phyloP scores from a whole-genome alignment of 495 filamentous ascomycete species.

The Oleoguttula mirabilis region DNA sequence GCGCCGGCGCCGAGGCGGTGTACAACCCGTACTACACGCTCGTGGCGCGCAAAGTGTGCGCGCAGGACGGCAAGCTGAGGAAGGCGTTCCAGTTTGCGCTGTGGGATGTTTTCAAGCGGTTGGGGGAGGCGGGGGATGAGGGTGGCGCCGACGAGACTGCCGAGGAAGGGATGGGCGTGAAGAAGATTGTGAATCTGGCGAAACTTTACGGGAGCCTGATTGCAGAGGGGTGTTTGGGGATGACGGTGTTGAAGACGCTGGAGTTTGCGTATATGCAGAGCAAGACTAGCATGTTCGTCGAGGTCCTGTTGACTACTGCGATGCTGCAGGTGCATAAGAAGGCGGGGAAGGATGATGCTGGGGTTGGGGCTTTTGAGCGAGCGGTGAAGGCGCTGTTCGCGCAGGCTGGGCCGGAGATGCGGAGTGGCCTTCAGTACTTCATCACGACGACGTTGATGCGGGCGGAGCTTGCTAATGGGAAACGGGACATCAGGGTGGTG shows the following conservation, averaged over 20 bases:
- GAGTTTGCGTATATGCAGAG: conserved; percentile 9
- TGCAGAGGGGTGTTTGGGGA: conserved; percentile 47
- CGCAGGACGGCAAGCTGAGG: conserved; percentile 29
- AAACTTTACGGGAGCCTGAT: conserved; percentile 72
- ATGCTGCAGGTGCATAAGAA: conserved; percentile 15
- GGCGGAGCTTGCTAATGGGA: neutral
- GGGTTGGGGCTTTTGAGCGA: no score
- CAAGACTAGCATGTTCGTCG: conserved; percentile 3
- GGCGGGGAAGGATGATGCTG: no score
- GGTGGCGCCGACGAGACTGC: conserved; percentile 28
- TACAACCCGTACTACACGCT: conserved; percentile 94
- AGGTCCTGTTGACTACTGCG: conserved; percentile 8
- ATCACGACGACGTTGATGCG: neutral
- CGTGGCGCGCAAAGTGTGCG: conserved; percentile 62
- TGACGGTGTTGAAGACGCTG: conserved; percentile 50
- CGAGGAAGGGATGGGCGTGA: conserved; percentile 39
- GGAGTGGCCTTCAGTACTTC: neutral
- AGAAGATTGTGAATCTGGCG: conserved; percentile 75
- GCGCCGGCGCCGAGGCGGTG: conserved; percentile 63
- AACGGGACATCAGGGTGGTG: neutral
- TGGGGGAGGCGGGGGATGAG: conserved; percentile 50
- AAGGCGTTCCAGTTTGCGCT: conserved; percentile 69
- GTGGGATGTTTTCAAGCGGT: conserved; percentile 75
- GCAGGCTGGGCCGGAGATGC: no score
- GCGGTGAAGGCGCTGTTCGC: no score